A percentile compares a stretch with the other conserved stretches of the same genome.
These are phyloP conservation scores for Coemansia sp. DNA, from an alignment of 192 early-diverging fungal species.

Conservation along the genomic window DNA sequence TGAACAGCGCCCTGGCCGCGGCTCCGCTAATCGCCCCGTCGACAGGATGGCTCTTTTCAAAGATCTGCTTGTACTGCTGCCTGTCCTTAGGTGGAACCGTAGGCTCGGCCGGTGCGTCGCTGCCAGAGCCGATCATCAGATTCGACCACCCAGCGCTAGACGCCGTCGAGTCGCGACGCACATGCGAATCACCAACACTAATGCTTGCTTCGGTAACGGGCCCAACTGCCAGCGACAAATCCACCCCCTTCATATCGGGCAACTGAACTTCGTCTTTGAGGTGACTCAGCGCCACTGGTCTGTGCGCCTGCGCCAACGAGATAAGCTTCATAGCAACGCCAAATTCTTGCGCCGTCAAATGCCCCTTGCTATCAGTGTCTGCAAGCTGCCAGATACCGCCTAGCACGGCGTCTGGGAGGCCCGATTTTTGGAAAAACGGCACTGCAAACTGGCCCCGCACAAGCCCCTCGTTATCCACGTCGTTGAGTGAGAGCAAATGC, in stretches of 20 bases:
- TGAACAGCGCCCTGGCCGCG: slow-evolving; percentile 69
- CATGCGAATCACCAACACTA: slow-evolving; percentile 4
- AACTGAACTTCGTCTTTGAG: slow-evolving; percentile 52
- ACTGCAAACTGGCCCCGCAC: slow-evolving; percentile 70
- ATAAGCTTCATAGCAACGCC: slow-evolving; percentile 84
- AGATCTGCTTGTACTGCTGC: slow-evolving; percentile 63
- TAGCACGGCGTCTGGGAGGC: slow-evolving; percentile 60
- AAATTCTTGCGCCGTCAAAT: slow-evolving; percentile 70
- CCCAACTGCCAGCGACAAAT: slow-evolving; percentile 12
- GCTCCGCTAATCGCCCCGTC: slow-evolving; percentile 64
- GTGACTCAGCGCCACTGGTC: slow-evolving; percentile 55
- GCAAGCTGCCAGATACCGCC: slow-evolving; percentile 87
- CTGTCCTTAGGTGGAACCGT: slow-evolving; percentile 51
- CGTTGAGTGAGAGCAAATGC: slow-evolving; percentile 62
- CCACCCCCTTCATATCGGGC: slow-evolving; percentile 61
- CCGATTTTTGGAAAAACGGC: slow-evolving; percentile 69
- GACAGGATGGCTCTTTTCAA: slow-evolving; percentile 57
- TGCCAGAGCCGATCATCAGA: slow-evolving; percentile 6
- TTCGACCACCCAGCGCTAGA: slow-evolving; percentile 45
- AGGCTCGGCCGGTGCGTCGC: slow-evolving; percentile 12
- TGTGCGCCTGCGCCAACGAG: slow-evolving; percentile 76
- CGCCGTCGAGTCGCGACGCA: slow-evolving; percentile 36
- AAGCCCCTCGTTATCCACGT: slow-evolving; percentile 60
- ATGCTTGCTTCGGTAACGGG: neutral
- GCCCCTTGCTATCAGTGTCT: slow-evolving; percentile 74